Conservation (phyloP, 805 yeast genomes). For the Soucietia sequanensis region DNA sequence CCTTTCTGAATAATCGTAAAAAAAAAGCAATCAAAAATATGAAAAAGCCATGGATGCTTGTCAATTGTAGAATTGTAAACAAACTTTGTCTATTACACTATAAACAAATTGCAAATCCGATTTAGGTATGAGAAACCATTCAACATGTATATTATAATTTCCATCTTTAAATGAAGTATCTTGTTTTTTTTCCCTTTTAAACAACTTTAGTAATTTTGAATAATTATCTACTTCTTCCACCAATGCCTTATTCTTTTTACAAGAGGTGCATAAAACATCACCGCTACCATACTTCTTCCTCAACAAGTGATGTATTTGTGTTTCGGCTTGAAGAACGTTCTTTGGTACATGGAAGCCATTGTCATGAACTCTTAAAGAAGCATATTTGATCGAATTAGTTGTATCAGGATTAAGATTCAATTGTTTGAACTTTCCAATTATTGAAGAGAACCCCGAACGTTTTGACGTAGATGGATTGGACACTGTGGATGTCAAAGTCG, state of each 20-base stretch:
- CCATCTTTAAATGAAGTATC: constrained; percentile 1
- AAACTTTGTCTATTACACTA: constrained; percentile 28
- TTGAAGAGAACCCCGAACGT: not conserved
- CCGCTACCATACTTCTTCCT: constrained; percentile 46
- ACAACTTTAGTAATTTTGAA: constrained; percentile 2
- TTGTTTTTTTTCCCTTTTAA: not conserved
- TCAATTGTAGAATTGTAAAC: constrained; percentile 10
- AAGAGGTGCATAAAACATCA: constrained; percentile 47
- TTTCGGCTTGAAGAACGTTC: constrained; percentile 38
- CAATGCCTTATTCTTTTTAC: constrained; percentile 16
- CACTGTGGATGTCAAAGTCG: constrained; percentile 7
- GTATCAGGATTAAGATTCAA: not conserved
- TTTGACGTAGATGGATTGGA: not conserved
- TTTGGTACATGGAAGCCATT: constrained; percentile 35
- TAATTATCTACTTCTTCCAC: constrained; percentile 1
- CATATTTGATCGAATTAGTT: constrained; percentile 3
- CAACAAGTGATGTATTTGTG: constrained; percentile 38
- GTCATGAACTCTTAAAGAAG: constrained; percentile 17
- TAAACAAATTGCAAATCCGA: constrained; percentile 31
- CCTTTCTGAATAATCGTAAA: too few species aligned
- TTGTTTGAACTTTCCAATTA: not conserved
- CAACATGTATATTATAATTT: constrained; percentile 44
- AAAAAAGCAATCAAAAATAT: too few species aligned
- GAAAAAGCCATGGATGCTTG: too few species aligned
- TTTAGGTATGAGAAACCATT: constrained; percentile 58